Percentiles rank a stretch among this genome's conserved stretches.
These are phyloP conservation scores for Ilex asprella DNA, from an alignment of 257 asterid species.

Conservation along the genomic window DNA sequence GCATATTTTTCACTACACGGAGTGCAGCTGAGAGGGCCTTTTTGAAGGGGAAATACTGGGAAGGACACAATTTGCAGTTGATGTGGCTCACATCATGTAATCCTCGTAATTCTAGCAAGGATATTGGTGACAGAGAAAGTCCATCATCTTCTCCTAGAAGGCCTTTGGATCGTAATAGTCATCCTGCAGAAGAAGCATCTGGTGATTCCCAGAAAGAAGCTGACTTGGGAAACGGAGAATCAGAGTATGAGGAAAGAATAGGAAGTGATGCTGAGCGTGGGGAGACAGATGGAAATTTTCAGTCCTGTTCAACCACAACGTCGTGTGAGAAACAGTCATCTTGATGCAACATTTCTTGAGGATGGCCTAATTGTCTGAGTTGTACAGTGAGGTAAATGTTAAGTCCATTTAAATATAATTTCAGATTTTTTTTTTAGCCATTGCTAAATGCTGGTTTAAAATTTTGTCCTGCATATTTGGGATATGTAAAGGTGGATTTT, in stretches of 20 bases:
- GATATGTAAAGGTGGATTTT: constrained; percentile 36
- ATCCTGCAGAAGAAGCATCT: constrained; percentile 15
- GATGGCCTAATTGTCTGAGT: constrained; percentile 32
- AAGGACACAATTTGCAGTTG: constrained; percentile 67
- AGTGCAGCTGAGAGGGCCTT: constrained; percentile 86
- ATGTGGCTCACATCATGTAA: constrained; percentile 39
- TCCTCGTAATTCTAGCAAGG: constrained; percentile 15
- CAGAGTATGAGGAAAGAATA: constrained; percentile 24
- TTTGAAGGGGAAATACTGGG: constrained; percentile 74
- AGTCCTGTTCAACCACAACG: constrained; percentile 28
- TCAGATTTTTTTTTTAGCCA: constrained; percentile 35
- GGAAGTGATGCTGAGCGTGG: constrained; percentile 24
- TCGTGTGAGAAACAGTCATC: constrained; percentile 30
- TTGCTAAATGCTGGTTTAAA: constrained; percentile 34
- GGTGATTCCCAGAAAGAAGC: constrained; percentile 1
- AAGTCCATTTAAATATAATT: constrained; percentile 24
- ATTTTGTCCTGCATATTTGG: constrained; percentile 28
- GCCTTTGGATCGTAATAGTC: constrained; percentile 17
- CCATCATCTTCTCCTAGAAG: constrained; percentile 12
- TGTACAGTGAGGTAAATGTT: constrained; percentile 64
- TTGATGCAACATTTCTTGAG: constrained; percentile 23
- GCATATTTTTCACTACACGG: constrained; percentile 60
- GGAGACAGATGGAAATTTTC: constrained; percentile 31
- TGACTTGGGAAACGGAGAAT: constrained; percentile 28
- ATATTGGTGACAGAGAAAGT: constrained; percentile 17